Conservation (phyloP, 805 yeast genomes). For the Metschnikowia drakensbergensis region DNA sequence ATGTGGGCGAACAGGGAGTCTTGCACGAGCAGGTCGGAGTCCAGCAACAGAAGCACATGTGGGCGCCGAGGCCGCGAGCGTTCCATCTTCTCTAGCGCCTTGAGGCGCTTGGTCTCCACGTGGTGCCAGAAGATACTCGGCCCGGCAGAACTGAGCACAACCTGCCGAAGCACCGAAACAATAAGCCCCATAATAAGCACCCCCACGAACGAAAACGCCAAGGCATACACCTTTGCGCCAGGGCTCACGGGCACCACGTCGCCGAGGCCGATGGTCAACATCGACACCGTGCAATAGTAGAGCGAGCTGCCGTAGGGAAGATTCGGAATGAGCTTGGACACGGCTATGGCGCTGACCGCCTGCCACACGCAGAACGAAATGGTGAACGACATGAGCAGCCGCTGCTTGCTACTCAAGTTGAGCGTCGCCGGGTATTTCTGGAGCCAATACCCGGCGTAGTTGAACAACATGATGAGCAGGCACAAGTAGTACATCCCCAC, state of each 20-base stretch:
- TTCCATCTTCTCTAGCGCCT: slow-evolving; percentile 23
- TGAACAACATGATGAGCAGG: slow-evolving; percentile 48
- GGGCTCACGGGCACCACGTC: slow-evolving; percentile 56
- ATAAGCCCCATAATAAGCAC: slow-evolving; percentile 71
- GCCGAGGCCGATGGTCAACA: slow-evolving; percentile 79
- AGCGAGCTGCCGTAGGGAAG: slow-evolving; percentile 57
- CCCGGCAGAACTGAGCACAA: slow-evolving; percentile 56
- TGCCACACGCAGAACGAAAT: slow-evolving; percentile 66
- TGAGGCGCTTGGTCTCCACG: slow-evolving; percentile 49
- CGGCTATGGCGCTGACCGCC: slow-evolving; percentile 53
- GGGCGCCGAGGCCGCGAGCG: slow-evolving; percentile 3
- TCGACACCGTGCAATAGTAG: slow-evolving; percentile 69
- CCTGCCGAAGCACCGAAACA: slow-evolving; percentile 62
- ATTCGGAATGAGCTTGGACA: slow-evolving; percentile 40
- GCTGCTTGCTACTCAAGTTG: slow-evolving; percentile 62
- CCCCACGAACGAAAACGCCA: slow-evolving; percentile 67
- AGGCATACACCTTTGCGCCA: slow-evolving; percentile 53
- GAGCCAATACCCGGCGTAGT: slow-evolving; percentile 57
- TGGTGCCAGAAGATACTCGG: slow-evolving; percentile 66
- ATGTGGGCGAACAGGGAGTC: slow-evolving; percentile 51
- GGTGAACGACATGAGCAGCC: slow-evolving; percentile 70
- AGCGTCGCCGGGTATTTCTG: slow-evolving; percentile 67
- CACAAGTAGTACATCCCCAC: slow-evolving; percentile 58
- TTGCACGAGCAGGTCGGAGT: background rate
- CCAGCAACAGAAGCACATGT: background rate